These are phyloP conservation scores for Colletotrichum ledebouriae DNA, from an alignment of 2,329 filamentous ascomycete genomes.

Conservation along the genomic window DNA sequence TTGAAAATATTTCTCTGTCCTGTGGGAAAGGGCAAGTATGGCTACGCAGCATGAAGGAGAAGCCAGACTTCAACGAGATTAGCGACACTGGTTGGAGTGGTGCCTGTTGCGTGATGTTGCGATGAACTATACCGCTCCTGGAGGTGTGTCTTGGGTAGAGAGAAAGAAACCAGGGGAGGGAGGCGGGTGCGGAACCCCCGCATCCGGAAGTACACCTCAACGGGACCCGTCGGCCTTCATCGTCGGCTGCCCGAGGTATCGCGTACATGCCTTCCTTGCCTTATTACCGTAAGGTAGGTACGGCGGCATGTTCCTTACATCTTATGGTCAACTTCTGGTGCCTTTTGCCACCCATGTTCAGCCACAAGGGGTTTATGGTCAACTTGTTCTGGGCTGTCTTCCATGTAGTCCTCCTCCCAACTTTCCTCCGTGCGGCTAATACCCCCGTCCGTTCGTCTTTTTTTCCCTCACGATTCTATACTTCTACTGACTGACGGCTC, in stretches of 20 bases:
- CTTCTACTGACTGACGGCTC: too few relatives aligned
- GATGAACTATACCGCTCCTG: constrained; percentile 28
- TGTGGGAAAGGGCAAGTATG: too few relatives aligned
- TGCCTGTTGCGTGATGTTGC: constrained; percentile 36
- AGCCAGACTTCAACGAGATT: constrained; percentile 20
- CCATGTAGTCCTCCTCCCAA: not conserved
- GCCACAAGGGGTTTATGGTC: too few relatives aligned
- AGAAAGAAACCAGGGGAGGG: constrained; percentile 34
- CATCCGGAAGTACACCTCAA: constrained; percentile 30
- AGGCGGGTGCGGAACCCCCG: constrained; percentile 28
- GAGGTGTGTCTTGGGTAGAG: constrained; percentile 40
- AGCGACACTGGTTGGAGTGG: constrained; percentile 1
- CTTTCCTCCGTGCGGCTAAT: too few relatives aligned
- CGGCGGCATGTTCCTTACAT: too few relatives aligned
- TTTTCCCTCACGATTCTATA: too few relatives aligned
- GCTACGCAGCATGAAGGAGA: too few relatives aligned
- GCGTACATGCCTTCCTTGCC: not conserved
- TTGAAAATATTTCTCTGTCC: too few relatives aligned
- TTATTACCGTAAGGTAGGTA: too few relatives aligned
- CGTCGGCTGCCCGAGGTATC: constrained; percentile 22
- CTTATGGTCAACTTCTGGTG: too few relatives aligned
- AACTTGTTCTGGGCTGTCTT: not conserved
- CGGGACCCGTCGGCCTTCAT: not conserved
- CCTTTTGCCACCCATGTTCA: too few relatives aligned
- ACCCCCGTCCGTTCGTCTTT: not conserved